Conservation (phyloP, 176 grass and related monocot species). For the Musa troglodytarum region DNA sequence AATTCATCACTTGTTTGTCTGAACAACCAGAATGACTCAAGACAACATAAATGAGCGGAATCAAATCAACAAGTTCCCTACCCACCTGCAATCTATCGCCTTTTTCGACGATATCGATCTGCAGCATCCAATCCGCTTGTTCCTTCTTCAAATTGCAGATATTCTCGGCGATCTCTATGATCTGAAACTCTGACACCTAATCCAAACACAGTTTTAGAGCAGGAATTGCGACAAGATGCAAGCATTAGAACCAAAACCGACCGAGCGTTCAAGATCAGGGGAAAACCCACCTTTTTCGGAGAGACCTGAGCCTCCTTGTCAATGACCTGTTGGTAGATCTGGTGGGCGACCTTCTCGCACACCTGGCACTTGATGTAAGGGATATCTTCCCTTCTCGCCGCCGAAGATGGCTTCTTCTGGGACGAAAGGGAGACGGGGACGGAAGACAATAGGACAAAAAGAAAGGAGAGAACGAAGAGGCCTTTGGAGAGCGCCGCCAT, state of each 20-base stretch:
- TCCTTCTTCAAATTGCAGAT: conserved; percentile 98
- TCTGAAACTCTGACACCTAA: conserved; percentile 87
- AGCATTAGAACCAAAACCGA: background rate
- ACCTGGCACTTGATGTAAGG: conserved; percentile 93
- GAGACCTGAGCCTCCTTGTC: conserved; percentile 49
- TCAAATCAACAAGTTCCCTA: background rate
- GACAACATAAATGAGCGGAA: background rate
- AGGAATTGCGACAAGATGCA: conserved; percentile 5
- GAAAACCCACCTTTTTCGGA: conserved; percentile 52
- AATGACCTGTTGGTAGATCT: conserved; percentile 64
- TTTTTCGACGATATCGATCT: conserved; percentile 88
- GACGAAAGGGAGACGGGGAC: conserved; percentile 9
- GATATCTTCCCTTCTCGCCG: conserved; percentile 82
- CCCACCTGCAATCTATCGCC: conserved; percentile 75
- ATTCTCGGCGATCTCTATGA: conserved; percentile 96
- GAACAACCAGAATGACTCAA: background rate
- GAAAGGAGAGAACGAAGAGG: conserved; percentile 20
- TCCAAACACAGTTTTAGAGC: conserved; percentile 4
- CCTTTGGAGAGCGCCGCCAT: background rate
- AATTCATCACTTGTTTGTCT: background rate
- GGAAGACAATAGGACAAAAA: conserved; percentile 14
- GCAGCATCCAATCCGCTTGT: conserved; percentile 88
- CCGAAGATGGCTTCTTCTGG: conserved; percentile 45
- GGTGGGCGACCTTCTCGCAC: conserved; percentile 77
- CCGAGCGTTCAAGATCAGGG: background rate